Evolutionary conservation across 192 early-diverging fungal genomes (phyloP).

Genomic region (Jimgerdemannia lactiflua): DNA sequence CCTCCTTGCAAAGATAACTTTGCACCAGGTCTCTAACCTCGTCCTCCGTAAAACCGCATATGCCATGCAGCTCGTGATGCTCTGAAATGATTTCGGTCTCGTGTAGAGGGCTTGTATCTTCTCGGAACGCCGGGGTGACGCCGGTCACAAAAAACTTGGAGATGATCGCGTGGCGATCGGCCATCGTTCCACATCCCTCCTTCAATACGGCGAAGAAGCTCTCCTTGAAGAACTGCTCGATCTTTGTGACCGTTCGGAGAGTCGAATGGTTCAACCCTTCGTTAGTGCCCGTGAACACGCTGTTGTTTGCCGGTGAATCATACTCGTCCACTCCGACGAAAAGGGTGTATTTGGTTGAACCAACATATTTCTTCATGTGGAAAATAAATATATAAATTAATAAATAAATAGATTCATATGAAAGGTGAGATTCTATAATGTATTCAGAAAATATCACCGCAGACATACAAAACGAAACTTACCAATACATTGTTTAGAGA

Average conservation of each 20-base stretch:
- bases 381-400: no score
- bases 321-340: no score
- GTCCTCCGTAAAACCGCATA: slow-evolving; percentile 33
- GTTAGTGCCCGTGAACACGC: slow-evolving; percentile 21
- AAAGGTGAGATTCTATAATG: no score
- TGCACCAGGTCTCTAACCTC: slow-evolving; percentile 34
- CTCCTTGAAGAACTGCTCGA: slow-evolving; percentile 30
- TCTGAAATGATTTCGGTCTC: slow-evolving; percentile 28
- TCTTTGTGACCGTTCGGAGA: slow-evolving; percentile 16
- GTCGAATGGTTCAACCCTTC: slow-evolving; percentile 13
- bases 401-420: no score
- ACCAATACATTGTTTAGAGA: slow-evolving; percentile 15
- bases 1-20: slow-evolving; percentile 26
- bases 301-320: slow-evolving; percentile 32
- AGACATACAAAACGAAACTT: slow-evolving; percentile 11
- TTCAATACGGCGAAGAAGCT: slow-evolving; percentile 29
- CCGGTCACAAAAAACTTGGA: slow-evolving; percentile 36
- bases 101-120: slow-evolving; percentile 24
- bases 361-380: slow-evolving; percentile 21
- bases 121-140: slow-evolving; percentile 28
- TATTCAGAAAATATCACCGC: slow-evolving; percentile 1
- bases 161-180: slow-evolving; percentile 21
- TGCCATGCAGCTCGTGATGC: slow-evolving; percentile 27
- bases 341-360: slow-evolving; percentile 19
- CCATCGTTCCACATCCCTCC: slow-evolving; percentile 23